Evolutionary conservation across 164 flowering plant genomes (phyloP), one percentile per base, ranked within the genome.

Genomic region (Warburgia ugandensis): DNA sequence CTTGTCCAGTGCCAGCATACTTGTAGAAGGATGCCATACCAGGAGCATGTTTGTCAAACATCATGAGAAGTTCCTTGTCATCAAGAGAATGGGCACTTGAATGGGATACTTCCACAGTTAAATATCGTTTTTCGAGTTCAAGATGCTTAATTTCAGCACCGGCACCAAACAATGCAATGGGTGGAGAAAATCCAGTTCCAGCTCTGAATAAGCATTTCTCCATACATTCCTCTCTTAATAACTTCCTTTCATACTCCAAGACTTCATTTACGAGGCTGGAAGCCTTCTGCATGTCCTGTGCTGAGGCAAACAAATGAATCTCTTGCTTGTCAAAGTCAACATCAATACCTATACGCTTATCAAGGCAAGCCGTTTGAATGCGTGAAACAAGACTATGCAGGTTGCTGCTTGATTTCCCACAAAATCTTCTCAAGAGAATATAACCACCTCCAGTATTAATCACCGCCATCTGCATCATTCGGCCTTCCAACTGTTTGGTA

Each of bases 121-220:
- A 68, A 57, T 19, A 76, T 61, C 85, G 76, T 57, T 77, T 78
- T 21, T 79, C 77, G 41, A 92, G 79, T 60, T 92, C 99, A 54
- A 92, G 64, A 71, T 88, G 92, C 69, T 69, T 86, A 48, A 92
- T 79, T 65, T 70, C 73, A 42, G 92, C 99, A 66, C 99, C 97
- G 67, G 86, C 71, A 57, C 99, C 99, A 68, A 92, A 71, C 16
- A 92, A 67, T 16, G 99, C 99, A 11, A 81, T 52, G 32, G 99
- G 55, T 11, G 88, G 74, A 25, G 70, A 66, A 20, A 50, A 51
- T 59, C 74, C 74, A 38, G 66, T 58, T 23, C 81, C 77, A 27
- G 74, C 96, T 55, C 48, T 71, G 59, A 75, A 82, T 49, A 92
- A 53, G 52, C 70, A 78, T 66, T 77, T 84, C 70, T 88, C 94